phyloP scores from a whole-genome alignment of 768 basidiomycete genomes.

The Amanita exitialis region DNA sequence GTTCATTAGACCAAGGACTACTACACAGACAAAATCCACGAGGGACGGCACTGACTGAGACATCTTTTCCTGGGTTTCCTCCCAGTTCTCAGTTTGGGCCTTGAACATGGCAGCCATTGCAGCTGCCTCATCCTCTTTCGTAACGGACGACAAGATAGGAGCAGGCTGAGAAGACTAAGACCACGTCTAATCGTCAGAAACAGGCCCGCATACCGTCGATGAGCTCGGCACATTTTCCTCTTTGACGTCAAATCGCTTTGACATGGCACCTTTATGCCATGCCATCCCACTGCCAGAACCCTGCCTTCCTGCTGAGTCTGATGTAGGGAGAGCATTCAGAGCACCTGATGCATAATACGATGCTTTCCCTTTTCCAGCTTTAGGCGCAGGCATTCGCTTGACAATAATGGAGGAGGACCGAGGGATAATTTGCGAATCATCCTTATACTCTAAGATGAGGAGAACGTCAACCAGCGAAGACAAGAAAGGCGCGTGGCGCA shows the following conservation, averaged over 20 bases:
- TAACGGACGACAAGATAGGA: slow-evolving; percentile 29
- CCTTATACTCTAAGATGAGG: slow-evolving; percentile 62
- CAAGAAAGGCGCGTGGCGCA: slow-evolving; percentile 22
- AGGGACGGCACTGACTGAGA: slow-evolving; percentile 84
- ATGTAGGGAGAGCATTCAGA: slow-evolving; percentile 31
- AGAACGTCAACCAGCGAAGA: neutral
- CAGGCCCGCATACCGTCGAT: slow-evolving; percentile 3
- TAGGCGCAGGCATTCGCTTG: slow-evolving; percentile 75
- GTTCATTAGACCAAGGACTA: slow-evolving; percentile 69
- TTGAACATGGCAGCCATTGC: slow-evolving; percentile 98
- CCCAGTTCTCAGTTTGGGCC: slow-evolving; percentile 90
- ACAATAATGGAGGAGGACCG: slow-evolving; percentile 92
- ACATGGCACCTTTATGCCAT: slow-evolving; percentile 73
- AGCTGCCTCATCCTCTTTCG: slow-evolving; percentile 79
- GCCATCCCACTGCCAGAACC: slow-evolving; percentile 20
- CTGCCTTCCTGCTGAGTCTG: slow-evolving; percentile 32
- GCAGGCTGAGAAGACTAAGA: slow-evolving; percentile 14
- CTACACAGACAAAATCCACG: slow-evolving; percentile 52
- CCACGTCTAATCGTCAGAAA: neutral
- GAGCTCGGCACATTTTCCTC: slow-evolving; percentile 39
- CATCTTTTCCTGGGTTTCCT: slow-evolving; percentile 99
- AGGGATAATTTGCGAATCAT: slow-evolving; percentile 87
- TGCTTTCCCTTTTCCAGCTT: slow-evolving; percentile 78
- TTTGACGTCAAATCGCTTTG: slow-evolving; percentile 84
- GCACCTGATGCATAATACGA: slow-evolving; percentile 59